Evolutionary conservation across 2,329 filamentous ascomycete genomes (phyloP).

Genomic region (Venturia nashicola): DNA sequence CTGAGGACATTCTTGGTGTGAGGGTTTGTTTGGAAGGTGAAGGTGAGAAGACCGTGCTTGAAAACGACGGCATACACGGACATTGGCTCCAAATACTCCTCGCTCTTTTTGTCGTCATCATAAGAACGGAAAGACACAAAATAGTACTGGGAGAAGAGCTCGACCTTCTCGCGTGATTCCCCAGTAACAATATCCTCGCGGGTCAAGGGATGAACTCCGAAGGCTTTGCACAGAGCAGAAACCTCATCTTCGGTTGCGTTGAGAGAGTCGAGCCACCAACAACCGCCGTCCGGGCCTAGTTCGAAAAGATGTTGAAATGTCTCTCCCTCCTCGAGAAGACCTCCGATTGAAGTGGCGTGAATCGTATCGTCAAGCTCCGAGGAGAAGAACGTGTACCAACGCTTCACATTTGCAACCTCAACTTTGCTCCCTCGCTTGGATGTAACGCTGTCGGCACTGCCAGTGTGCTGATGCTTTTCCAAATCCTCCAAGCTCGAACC

Average conservation of each 20-base stretch:
- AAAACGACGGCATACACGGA: constrained; percentile 97
- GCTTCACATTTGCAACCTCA: constrained; percentile 43
- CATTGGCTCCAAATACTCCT: constrained; percentile 82
- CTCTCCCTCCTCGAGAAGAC: constrained; percentile 79
- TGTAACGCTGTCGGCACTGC: not conserved
- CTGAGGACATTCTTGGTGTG: constrained; percentile 83
- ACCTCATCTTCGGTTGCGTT: constrained; percentile 84
- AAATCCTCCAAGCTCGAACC: constrained; percentile 4
- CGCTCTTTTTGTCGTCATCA: constrained; percentile 64
- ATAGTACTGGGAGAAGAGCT: constrained; percentile 94
- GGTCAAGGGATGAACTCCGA: constrained; percentile 89
- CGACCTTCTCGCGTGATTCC: constrained; percentile 95
- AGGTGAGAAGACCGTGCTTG: constrained; percentile 86
- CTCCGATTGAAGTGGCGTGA: constrained; percentile 78
- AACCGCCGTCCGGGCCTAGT: constrained; percentile 51
- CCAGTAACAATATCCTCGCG: constrained; percentile 93
- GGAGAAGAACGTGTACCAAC: constrained; percentile 93
- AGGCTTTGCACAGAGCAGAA: constrained; percentile 78
- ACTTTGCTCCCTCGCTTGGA: constrained; percentile 14
- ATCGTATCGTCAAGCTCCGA: constrained; percentile 90
- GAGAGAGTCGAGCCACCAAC: constrained; percentile 98
- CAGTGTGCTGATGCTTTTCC: constrained; percentile 6
- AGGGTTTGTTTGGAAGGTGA: constrained; percentile 78
- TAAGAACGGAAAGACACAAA: constrained; percentile 97
- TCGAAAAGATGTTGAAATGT: constrained; percentile 81